Evolutionary conservation across 2,329 filamentous ascomycete genomes (phyloP), one percentile per base, ranked within the genome.

Genomic region (Colletotrichum brevisporum): DNA sequence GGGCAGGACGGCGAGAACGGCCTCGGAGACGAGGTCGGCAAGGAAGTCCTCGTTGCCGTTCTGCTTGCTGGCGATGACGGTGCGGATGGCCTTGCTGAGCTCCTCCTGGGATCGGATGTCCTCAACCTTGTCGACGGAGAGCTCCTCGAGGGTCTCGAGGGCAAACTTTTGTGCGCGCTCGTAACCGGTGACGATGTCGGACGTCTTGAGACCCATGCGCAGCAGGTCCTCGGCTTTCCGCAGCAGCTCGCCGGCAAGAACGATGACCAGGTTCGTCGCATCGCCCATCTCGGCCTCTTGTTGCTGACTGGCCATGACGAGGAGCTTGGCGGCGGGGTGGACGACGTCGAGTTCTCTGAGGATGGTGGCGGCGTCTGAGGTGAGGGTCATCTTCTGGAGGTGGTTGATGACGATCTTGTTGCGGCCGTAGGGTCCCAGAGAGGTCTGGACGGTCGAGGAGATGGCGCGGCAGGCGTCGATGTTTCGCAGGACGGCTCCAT

Each of bases 331-430:
- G 67, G 96, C 96, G 71, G 97, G 96, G 85, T 99, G 96, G 65
- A 99, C 95, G 72, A 99, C 96, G 78, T 99, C 96, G 81, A 99
- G 90, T 85, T 99, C 97, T 78, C 94, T 92, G 75, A 99, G 89
- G 79, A 99, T 99, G 51, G 96, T 98, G 74, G 96, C 96, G 73
- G 96, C 96, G 79, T 99, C 96, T 70, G 95, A 98, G 75, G 97
- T 99, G 73, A 99, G 88, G 76, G 98, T 97, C 96, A 99, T 98
- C 88, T 99, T 99, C 83, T 97, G 94, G 72, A 99, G 88, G 85
- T 99, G 97, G 87, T 99, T 99, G 88, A 99, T 98, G 85, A 99
- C 94, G 79, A 99, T 95, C 87, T 99, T 99, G 88, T 99, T 99
- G 83, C 96, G 93, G 78, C 96, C 96, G 83, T 97, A 98, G 70